A percentile compares a stretch with the other conserved stretches of the same genome.
These are phyloP conservation scores for Capsella rubella DNA, from an alignment of 441 rosid genomes.

Conservation along the genomic window DNA sequence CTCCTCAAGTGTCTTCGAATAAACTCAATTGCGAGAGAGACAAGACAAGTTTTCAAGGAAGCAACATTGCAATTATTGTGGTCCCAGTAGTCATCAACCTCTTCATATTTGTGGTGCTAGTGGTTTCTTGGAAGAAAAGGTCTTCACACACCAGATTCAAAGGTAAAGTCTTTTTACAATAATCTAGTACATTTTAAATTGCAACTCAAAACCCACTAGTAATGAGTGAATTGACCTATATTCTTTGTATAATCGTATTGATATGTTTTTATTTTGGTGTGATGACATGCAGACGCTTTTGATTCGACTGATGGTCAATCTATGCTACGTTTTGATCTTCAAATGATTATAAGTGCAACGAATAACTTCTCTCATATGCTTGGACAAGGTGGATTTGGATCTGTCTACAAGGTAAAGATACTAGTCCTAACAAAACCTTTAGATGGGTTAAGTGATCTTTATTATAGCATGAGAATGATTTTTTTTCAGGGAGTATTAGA, in stretches of 20 bases:
- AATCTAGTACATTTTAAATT: not conserved
- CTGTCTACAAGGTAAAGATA: slow-evolving; percentile 37
- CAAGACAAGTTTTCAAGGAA: slow-evolving; percentile 5
- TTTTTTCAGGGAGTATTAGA: slow-evolving; percentile 52
- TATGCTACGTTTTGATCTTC: slow-evolving; percentile 25
- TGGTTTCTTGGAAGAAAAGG: slow-evolving; percentile 14
- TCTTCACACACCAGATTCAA: not conserved
- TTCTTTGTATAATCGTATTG: not conserved
- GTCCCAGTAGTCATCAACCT: slow-evolving; percentile 22
- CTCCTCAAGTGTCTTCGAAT: slow-evolving; percentile 17
- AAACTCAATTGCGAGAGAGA: not conserved
- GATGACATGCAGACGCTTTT: not conserved
- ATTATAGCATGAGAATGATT: not conserved
- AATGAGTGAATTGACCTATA: not conserved
- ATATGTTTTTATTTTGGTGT: too few species aligned
- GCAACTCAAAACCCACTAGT: not conserved
- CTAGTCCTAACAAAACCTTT: not conserved
- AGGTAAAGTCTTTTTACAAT: not conserved
- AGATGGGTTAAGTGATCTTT: not conserved
- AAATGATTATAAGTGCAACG: slow-evolving; percentile 18
- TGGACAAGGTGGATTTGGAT: slow-evolving; percentile 47
- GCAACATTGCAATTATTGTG: slow-evolving; percentile 24
- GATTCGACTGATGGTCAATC: slow-evolving; percentile 3
- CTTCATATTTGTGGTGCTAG: slow-evolving; percentile 14
- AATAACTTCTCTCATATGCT: slow-evolving; percentile 28